Evolutionary conservation across 192 early-diverging fungal genomes (phyloP), one percentile per base, ranked within the genome.

Genomic region (Backusella luteola): DNA sequence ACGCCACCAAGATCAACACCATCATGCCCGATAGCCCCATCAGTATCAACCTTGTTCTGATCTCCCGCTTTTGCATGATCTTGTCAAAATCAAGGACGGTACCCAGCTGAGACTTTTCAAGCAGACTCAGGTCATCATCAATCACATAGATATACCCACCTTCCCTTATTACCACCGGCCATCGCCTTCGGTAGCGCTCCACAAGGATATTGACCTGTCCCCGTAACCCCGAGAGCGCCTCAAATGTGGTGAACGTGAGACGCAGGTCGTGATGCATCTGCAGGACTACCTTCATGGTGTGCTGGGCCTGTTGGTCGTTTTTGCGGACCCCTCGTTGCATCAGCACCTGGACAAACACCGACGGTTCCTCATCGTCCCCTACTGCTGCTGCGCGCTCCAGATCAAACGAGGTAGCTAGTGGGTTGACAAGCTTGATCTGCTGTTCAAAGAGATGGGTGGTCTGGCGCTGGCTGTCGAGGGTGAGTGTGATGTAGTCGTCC

Each of bases 281-380:
- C 29, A 46, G 42, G 2, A 71, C 70, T 12, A 49, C 42, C 0
- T 49, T 26, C 44, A 71, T 49, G 39, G 42, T 44, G 14, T 34
- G 3, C 12, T 49, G 70, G 15, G 29, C 32, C 6, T 71, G 26
- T 26, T 71, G 26, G n/a, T 71, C 29, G 29, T 71, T 71, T 14
- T 44, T 49, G 29, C 44, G 35, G 7, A 71, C 44, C 4, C 70
- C 70, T 19, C 70, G 39, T 7, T 71, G 70, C 44, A 71, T 49
- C 11, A 71, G 42, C 6, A 71, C 41, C 26, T 71, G 70, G 0
- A 71, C 70, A 71, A 71, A 71, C 17, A 49, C 41, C 11, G 70
- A 71, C 5, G 70, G 70, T 0, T 23, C 23, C 1, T 49, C 41
- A 2, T 71, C 70, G 0, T 15, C n/a, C 11, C 41, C 17, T 26